A percentile compares a stretch with the other conserved stretches of the same genome.
Conservation (phyloP, 768 basidiomycete genomes). For the Peribolospora kevripleyi region DNA sequence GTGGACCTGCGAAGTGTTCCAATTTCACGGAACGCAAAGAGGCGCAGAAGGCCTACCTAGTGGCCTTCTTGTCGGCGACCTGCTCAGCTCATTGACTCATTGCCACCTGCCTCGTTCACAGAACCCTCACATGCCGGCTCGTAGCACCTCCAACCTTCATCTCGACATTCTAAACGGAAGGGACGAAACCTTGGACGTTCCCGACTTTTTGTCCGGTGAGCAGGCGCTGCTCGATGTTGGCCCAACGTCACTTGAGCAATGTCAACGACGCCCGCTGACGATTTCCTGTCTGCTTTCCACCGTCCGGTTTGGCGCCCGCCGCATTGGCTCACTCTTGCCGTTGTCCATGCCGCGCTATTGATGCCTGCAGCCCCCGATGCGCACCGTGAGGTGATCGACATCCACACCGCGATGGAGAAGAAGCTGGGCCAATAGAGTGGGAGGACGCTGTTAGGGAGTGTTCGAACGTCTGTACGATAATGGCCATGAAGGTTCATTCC, state of each 20-base stretch:
- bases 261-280: too few relatives aligned
- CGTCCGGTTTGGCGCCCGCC: not conserved
- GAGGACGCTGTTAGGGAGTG: too few relatives aligned
- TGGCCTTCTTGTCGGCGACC: too few relatives aligned
- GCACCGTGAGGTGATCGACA: constrained; percentile 26
- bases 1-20: constrained; percentile 14
- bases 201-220: constrained; percentile 58
- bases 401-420: constrained; percentile 46
- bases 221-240: constrained; percentile 2
- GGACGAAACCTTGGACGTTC: constrained; percentile 54
- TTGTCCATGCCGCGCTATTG: not conserved
- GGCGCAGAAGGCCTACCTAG: not conserved
- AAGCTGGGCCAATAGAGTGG: constrained; percentile 15
- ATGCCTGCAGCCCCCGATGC: constrained; percentile 30
- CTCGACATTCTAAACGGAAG: constrained; percentile 83
- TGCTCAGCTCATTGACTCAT: not conserved
- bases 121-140: constrained; percentile 41
- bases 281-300: not conserved
- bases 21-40: too few relatives aligned
- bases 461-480: too few relatives aligned
- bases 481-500: too few relatives aligned
- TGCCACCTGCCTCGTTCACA: constrained; percentile 15
- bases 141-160: constrained; percentile 40
- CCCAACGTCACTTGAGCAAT: not conserved
- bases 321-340: not conserved